Base-by-base conservation (phyloP, 192 early-diverging fungal species). In the Rhizophagus prolifer region DNA sequence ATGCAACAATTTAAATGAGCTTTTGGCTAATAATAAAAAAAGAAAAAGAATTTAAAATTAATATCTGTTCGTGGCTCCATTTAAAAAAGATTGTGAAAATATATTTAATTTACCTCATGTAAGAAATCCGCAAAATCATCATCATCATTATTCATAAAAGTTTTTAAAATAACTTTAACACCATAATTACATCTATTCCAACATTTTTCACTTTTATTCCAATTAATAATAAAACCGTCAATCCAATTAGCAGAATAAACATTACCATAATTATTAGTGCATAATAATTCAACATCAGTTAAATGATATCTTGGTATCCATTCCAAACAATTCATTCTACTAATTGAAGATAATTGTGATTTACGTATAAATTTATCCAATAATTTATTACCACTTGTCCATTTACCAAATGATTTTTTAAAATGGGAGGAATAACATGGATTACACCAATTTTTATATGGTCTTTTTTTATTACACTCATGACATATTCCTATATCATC, bases 301-400 rank as follows among this genome's bases (percentile, higher is more conserved):
- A 75, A 75, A 23, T 75, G 64, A 12, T 75, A 34, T 30, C 12
- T 64, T 10, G 61, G 46, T 47, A 75, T 75, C 54, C 41, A 75
- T 75, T 75, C 58, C 10, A 75, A 44, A 30, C 23, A 30, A 7
- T 38, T 16, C 19, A 14, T 16, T 6, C 16, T 2, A 28, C 19
- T 19, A 25, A 4, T 23, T 30, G 74, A 34, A 9, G 26, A n/a
- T 44, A 31, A 9, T 50, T 65, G 62, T 0, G 74, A 41, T 8
- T 64, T 31, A 38, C 25, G 16, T 30, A 75, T 65, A 50, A 75
- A 65, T 16, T 23, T 14, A 64, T 75, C 74, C 3, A 75, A 44
- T 13, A 31, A 9, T 21, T 59, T 38, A n/a, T 75, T 31, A 9
- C 74, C 74, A 23, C 38, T 65, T 54, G 50, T 54, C 50, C 50